phyloP scores from a whole-genome alignment of 805 yeast species.

The Candida easanensis region DNA sequence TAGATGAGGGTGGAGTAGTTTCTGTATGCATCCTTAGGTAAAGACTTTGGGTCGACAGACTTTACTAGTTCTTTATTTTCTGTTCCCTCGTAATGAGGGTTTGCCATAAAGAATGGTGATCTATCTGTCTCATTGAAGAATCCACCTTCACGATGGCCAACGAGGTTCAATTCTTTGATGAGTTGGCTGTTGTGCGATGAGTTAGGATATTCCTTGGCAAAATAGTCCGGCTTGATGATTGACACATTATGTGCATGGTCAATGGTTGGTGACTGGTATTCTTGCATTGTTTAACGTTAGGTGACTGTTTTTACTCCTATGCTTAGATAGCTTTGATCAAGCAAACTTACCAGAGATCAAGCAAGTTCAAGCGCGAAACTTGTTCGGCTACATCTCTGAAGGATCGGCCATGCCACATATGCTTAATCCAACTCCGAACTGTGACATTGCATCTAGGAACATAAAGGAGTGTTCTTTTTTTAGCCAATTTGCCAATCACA shows the following conservation, averaged over 20 bases:
- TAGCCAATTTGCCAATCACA: too few relatives aligned
- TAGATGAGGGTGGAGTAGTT: slow-evolving; percentile 50
- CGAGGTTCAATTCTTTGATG: slow-evolving; percentile 34
- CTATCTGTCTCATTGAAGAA: slow-evolving; percentile 56
- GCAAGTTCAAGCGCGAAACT: too few relatives aligned
- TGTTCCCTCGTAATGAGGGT: slow-evolving; percentile 25
- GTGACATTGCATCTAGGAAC: too few relatives aligned
- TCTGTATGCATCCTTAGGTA: slow-evolving; percentile 26
- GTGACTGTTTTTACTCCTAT: too few relatives aligned
- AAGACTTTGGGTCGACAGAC: background rate
- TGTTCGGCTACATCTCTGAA: too few relatives aligned
- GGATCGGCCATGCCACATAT: too few relatives aligned
- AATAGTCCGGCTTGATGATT: slow-evolving; percentile 13
- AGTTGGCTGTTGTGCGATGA: slow-evolving; percentile 29
- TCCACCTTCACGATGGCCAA: slow-evolving; percentile 55
- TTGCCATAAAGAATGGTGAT: slow-evolving; percentile 41
- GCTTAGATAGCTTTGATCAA: too few relatives aligned
- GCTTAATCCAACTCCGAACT: too few relatives aligned
- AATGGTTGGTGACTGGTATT: slow-evolving; percentile 13
- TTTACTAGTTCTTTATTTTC: background rate
- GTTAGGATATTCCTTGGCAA: slow-evolving; percentile 6
- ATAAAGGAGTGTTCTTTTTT: too few relatives aligned
- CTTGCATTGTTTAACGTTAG: background rate
- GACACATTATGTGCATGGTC: slow-evolving; percentile 8
- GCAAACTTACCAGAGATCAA: too few relatives aligned